Evolutionary conservation across 2,329 filamentous ascomycete species (phyloP).

Genomic region (Scytalidium lignicola): DNA sequence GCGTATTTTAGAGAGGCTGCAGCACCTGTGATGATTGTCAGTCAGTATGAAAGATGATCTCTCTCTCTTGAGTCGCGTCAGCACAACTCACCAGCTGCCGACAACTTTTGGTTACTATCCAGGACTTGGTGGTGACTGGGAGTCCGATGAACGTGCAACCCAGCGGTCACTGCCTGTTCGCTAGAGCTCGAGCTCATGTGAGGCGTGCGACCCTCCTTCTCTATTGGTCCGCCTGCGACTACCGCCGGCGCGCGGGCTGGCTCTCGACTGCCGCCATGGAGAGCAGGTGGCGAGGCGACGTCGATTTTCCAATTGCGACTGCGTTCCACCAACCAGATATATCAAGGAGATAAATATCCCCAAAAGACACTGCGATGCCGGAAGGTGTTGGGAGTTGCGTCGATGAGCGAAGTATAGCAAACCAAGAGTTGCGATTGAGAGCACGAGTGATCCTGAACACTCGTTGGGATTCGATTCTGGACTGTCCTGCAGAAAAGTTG

Average conservation of each 20-base stretch:
- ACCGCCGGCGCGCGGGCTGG: not conserved
- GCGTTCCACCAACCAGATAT: too few species aligned
- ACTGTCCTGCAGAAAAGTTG: too few species aligned
- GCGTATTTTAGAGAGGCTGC: conserved; percentile 66
- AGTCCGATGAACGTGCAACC: not conserved
- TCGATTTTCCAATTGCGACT: not conserved
- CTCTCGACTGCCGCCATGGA: too few species aligned
- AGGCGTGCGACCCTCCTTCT: not conserved
- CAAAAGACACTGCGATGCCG: too few species aligned
- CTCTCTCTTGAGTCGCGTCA: not conserved
- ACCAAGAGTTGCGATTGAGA: too few species aligned
- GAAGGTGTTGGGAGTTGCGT: too few species aligned
- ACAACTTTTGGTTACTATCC: conserved; percentile 49
- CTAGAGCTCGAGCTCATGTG: not conserved
- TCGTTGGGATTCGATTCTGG: too few species aligned
- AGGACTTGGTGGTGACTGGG: conserved; percentile 25
- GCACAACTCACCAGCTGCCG: conserved; percentile 45
- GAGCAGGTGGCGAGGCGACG: not conserved
- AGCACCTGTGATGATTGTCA: conserved; percentile 39
- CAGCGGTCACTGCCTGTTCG: not conserved
- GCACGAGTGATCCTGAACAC: too few species aligned
- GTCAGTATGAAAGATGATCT: conserved; percentile 8
- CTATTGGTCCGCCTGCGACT: not conserved
- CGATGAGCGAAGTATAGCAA: too few species aligned
- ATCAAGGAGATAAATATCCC: too few species aligned